These are phyloP conservation scores for Musa beccarii DNA, from an alignment of 176 grass and related monocot genomes.

Conservation along the genomic window DNA sequence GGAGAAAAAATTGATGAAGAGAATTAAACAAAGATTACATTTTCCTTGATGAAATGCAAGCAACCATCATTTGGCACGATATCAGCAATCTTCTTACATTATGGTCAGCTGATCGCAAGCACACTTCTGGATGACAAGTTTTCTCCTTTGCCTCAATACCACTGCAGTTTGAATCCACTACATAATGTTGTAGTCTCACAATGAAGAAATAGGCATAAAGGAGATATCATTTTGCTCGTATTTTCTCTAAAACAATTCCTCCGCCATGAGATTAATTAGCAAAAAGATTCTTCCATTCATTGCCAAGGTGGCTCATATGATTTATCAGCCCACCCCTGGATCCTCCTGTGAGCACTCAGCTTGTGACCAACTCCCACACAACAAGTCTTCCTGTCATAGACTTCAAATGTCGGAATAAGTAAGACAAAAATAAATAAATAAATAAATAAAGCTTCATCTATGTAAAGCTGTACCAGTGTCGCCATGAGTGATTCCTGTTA, in stretches of 20 bases:
- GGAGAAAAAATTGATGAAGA: neutral
- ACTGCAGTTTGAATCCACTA: no score
- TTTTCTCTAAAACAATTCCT: neutral
- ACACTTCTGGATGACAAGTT: no score
- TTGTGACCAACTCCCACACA: conserved; percentile 2
- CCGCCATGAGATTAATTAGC: neutral
- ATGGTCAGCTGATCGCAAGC: no score
- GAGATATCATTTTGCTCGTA: no score
- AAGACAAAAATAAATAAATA: neutral
- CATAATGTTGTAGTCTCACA: no score
- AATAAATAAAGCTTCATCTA: neutral
- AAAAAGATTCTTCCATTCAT: neutral
- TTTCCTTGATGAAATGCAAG: no score
- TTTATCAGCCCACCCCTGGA: neutral
- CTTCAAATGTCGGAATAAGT: neutral
- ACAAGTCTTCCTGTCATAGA: neutral
- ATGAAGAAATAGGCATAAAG: no score
- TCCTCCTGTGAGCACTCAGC: neutral
- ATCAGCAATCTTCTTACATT: no score
- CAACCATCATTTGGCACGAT: no score
- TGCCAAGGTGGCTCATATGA: conserved; percentile 5
- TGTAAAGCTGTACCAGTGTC: no score
- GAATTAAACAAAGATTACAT: no score
- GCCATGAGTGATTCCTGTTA: neutral
- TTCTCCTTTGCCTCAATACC: no score